phyloP scores from a whole-genome alignment of 176 grass and related monocot genomes.

The Secale cereale region DNA sequence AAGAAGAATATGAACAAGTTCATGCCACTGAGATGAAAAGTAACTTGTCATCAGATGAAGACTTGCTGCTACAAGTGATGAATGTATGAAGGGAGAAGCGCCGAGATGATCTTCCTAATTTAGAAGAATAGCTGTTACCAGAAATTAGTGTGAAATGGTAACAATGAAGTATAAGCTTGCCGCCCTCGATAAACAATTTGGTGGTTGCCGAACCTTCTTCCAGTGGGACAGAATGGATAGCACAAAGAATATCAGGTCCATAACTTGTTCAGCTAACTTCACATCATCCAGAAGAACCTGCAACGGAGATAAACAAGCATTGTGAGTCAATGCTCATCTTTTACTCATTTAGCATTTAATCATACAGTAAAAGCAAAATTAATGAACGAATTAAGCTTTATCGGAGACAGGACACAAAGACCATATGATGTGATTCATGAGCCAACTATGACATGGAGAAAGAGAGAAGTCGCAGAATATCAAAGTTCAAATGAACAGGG shows the following conservation, averaged over 20 bases:
- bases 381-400: background rate
- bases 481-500: background rate
- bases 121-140: conserved; percentile 37
- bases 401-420: background rate
- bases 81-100: conserved; percentile 61
- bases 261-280: conserved; percentile 85
- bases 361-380: conserved; percentile 4
- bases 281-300: conserved; percentile 90
- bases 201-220: conserved; percentile 58
- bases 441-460: background rate
- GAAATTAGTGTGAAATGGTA: conserved; percentile 41
- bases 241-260: conserved; percentile 83
- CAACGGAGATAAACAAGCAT: conserved; percentile 32
- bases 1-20: conserved; percentile 94
- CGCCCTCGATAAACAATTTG: conserved; percentile 17
- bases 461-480: background rate
- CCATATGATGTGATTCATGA: conserved; percentile 12
- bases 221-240: conserved; percentile 72
- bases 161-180: conserved; percentile 7
- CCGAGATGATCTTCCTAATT: conserved; percentile 65
- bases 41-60: conserved; percentile 82
- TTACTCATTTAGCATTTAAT: background rate
- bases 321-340: background rate
- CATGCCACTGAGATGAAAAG: conserved; percentile 84
- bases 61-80: conserved; percentile 68